Evolutionary conservation across 2,329 filamentous ascomycete genomes (phyloP), one percentile per base, ranked within the genome.

Genomic region (Monilinia fructigena): DNA sequence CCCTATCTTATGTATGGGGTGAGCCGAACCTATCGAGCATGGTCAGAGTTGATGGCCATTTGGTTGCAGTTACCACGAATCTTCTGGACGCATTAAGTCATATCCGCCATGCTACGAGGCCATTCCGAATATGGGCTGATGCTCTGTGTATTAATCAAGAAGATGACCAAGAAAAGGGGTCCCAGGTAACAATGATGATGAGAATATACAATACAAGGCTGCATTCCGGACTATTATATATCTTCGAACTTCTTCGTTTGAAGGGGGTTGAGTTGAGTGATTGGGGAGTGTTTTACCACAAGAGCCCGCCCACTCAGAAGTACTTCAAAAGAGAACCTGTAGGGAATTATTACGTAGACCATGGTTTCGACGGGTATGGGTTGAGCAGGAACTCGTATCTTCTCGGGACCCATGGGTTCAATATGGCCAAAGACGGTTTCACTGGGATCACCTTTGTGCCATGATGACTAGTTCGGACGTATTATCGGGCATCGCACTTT

Each of bases 321-420:
- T 4, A 14, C 31, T 14, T 31, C 47, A 7, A 6, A n/a, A 5
- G 4, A 28, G 20, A 26, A 16, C 54, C 18, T 61, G 58, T 20
- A 38, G 3, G 11, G 16, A 8, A 4, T 14, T 56, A 11, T 10
- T 56, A 23, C 23, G 28, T 35, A 35, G n/a, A 35, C n/a, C 35
- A 14, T 42, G 54, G 35, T 26, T 56, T 40, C 18, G 54, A 10
- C 10, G n/a, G 45, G 2, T 38, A 2, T 35, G 26, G 10, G 7
- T 55, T 38, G 35, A 31, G n/a, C 56, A 48, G n/a, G 56, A 60
- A n/a, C 26, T 60, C 5, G 20, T 60, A 26, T 48, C 42, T 26
- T 31, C 28, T 28, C 28, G 28, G 28, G 28, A 28, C 28, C 3
- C 28, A 28, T 28, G 28, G 28, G 28, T 28, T 28, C 28, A 28